Evolutionary conservation across 23 red algal genomes (phyloP).

Genomic region (Gracilaria domingensis): DNA sequence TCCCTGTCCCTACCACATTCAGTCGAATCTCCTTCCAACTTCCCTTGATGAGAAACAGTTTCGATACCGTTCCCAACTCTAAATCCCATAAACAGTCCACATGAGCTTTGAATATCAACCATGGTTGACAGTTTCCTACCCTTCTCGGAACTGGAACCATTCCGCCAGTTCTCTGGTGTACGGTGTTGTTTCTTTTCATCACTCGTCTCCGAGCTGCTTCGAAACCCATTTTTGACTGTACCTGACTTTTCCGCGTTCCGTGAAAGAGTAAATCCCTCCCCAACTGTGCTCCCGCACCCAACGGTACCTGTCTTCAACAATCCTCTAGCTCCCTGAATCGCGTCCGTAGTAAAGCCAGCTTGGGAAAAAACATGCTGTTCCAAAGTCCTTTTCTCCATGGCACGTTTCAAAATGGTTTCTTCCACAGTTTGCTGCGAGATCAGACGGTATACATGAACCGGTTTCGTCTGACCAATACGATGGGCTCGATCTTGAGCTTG

Average conservation of each 20-base stretch:
- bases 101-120: neutral
- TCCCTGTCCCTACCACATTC: neutral
- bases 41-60: neutral
- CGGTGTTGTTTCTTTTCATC: neutral
- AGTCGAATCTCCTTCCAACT: neutral
- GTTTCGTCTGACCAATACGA: slow-evolving; percentile 95
- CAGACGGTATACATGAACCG: slow-evolving; percentile 88
- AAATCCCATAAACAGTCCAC: slow-evolving; percentile 24
- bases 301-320: neutral
- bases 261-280: neutral
- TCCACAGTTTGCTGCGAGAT: slow-evolving; percentile 92
- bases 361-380: slow-evolving; percentile 83
- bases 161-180: neutral
- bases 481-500: slow-evolving; percentile 98
- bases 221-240: neutral
- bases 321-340: slow-evolving; percentile 13
- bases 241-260: neutral
- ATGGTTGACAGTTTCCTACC: neutral
- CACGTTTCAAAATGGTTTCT: slow-evolving; percentile 89
- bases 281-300: neutral
- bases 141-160: neutral
- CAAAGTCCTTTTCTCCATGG: slow-evolving; percentile 81
- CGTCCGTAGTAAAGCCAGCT: slow-evolving; percentile 71
- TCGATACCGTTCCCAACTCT: neutral
- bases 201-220: neutral